phyloP scores from a whole-genome alignment of 805 yeast species.

The Saturnispora silvae region DNA sequence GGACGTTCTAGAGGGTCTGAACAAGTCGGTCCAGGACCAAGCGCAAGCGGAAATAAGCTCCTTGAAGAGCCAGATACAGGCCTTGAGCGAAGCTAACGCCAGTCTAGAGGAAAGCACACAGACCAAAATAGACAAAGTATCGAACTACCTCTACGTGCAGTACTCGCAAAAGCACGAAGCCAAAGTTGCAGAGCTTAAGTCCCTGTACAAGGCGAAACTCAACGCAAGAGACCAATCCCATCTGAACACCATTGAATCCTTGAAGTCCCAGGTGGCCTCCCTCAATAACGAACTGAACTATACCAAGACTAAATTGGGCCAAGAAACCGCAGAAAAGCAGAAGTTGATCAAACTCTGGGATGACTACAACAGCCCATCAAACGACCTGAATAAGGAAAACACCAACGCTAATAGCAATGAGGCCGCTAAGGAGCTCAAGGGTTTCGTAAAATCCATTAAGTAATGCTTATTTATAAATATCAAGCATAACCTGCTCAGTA shows the following conservation, averaged over 20 bases:
- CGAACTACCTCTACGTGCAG: constrained; percentile 45
- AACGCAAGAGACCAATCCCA: constrained; percentile 27
- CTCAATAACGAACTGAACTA: constrained; percentile 41
- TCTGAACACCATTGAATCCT: constrained; percentile 15
- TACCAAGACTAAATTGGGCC: constrained; percentile 35
- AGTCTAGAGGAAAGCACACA: too few relatives aligned
- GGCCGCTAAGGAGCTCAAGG: not conserved
- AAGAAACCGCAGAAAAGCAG: constrained; percentile 48
- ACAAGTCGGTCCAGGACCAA: too few relatives aligned
- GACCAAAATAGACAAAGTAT: constrained; percentile 6
- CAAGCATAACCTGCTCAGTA: too few relatives aligned
- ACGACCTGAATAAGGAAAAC: constrained; percentile 1
- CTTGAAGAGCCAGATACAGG: constrained; percentile 3
- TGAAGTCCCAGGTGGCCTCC: constrained; percentile 20
- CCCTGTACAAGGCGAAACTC: constrained; percentile 47
- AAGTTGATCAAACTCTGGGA: constrained; percentile 41
- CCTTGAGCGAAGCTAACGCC: constrained; percentile 2
- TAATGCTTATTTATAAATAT: too few relatives aligned
- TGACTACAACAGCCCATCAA: constrained; percentile 17
- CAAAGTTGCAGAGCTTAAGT: constrained; percentile 52
- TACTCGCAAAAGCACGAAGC: constrained; percentile 70
- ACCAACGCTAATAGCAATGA: not conserved
- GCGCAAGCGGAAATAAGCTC: too few relatives aligned
- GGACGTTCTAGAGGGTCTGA: too few relatives aligned
- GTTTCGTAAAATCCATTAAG: too few relatives aligned